A percentile compares a stretch with the other conserved stretches of the same genome.
Conservation (phyloP, 164 flowering plant species). For the Piper longum region DNA sequence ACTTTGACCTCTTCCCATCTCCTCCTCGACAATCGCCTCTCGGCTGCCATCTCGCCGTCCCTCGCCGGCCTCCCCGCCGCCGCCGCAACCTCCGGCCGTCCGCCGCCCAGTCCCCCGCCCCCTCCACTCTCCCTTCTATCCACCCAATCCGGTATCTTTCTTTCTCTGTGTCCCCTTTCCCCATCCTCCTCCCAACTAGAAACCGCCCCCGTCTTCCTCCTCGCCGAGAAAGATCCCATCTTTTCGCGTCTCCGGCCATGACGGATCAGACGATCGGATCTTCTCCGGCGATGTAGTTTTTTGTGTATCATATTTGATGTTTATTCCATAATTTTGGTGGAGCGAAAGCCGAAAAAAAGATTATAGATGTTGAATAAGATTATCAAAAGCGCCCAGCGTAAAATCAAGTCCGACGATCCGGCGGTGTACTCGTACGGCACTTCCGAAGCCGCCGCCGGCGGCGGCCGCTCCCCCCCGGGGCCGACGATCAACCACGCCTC, state of each 20-base stretch:
- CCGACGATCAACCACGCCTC: slow-evolving; percentile 56
- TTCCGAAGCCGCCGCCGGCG: slow-evolving; percentile 7
- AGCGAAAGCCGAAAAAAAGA: not conserved
- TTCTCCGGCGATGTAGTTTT: not conserved
- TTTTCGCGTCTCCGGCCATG: not conserved
- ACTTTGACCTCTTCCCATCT: no score
- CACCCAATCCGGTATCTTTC: not conserved
- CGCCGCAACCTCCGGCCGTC: not conserved
- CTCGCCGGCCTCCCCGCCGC: not conserved
- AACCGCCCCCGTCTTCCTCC: no score
- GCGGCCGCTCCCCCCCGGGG: slow-evolving; percentile 9
- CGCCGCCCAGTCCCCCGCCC: not conserved
- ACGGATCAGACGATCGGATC: not conserved
- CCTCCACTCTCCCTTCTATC: not conserved
- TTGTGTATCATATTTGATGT: no score
- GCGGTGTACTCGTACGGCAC: slow-evolving; percentile 11
- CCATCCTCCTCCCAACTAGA: not conserved
- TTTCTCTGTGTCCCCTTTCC: not conserved
- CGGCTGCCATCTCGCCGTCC: no score
- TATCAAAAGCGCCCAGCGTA: slow-evolving; percentile 47
- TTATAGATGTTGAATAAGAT: slow-evolving; percentile 44
- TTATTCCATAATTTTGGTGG: not conserved
- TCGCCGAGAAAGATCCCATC: no score
- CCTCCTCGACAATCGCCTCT: not conserved
- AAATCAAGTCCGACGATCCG: slow-evolving; percentile 40